phyloP scores from a whole-genome alignment of 768 basidiomycete genomes.

The Gelatoporia subvermispora region DNA sequence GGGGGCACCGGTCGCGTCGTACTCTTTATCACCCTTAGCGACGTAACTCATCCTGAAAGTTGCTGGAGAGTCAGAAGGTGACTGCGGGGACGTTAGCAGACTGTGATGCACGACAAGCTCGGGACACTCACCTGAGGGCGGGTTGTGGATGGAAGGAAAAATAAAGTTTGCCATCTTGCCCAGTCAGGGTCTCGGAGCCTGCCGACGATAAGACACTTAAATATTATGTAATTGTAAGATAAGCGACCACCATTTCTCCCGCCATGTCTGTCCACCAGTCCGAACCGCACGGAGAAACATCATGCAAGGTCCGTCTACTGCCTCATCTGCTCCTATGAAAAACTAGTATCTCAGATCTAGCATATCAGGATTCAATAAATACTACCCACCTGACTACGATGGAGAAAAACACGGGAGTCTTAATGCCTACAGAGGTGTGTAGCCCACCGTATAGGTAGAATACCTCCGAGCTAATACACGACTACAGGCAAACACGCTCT shows the following conservation, averaged over 20 bases:
- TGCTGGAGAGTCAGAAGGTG: slow-evolving; percentile 73
- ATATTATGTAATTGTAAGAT: no score
- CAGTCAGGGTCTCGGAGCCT: not conserved
- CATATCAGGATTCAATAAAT: slow-evolving; percentile 69
- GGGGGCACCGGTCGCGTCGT: slow-evolving; percentile 86
- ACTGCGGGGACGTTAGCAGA: slow-evolving; percentile 33
- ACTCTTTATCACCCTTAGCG: slow-evolving; percentile 98
- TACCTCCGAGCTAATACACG: slow-evolving; percentile 4
- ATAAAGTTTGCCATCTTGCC: slow-evolving; percentile 26
- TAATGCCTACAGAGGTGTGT: slow-evolving; percentile 64
- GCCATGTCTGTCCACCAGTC: no score
- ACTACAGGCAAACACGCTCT: slow-evolving; percentile 85
- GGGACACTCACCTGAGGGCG: slow-evolving; percentile 25
- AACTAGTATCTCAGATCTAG: no score
- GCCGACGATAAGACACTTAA: not conserved
- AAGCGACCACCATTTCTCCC: no score
- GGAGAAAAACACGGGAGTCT: slow-evolving; percentile 66
- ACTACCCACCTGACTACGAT: slow-evolving; percentile 76
- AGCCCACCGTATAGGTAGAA: not conserved
- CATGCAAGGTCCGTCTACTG: no score
- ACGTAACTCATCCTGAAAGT: slow-evolving; percentile 88
- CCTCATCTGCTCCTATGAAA: no score
- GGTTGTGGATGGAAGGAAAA: slow-evolving; percentile 25
- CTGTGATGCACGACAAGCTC: not conserved
- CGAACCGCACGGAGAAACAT: no score